These are phyloP conservation scores for Volvox reticuliferus DNA, from an alignment of 139 green algal species.

Conservation along the genomic window DNA sequence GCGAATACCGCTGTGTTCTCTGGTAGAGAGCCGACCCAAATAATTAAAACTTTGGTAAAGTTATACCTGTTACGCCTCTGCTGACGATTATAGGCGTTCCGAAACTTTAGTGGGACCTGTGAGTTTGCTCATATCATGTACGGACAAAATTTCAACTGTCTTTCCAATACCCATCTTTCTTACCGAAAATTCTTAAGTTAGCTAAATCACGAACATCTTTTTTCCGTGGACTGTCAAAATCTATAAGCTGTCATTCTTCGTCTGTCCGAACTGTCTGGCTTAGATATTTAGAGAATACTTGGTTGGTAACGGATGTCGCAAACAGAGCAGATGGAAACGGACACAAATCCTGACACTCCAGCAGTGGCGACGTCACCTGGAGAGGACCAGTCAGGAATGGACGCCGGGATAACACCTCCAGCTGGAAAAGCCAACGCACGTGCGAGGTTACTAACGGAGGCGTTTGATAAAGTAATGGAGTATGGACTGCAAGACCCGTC, in stretches of 20 bases:
- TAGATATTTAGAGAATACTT: neutral
- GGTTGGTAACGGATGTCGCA: neutral
- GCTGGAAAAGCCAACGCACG: neutral
- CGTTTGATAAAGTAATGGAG: constrained; percentile 15
- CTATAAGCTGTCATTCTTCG: neutral
- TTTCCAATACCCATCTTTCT: neutral
- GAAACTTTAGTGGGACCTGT: too few species aligned
- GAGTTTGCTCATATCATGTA: too few species aligned
- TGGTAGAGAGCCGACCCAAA: too few species aligned
- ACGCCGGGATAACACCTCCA: neutral
- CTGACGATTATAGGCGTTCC: too few species aligned
- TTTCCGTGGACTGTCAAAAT: neutral
- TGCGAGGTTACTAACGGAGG: constrained; percentile 11
- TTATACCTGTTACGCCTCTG: too few species aligned
- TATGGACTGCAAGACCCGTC: constrained; percentile 28
- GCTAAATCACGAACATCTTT: neutral
- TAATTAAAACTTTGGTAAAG: too few species aligned
- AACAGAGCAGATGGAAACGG: neutral
- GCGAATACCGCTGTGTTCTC: too few species aligned
- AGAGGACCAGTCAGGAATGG: too few species aligned
- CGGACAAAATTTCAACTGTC: constrained; percentile 15
- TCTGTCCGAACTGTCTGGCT: neutral
- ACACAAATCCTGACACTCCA: neutral
- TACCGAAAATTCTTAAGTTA: neutral
- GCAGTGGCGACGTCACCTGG: neutral